Percentiles rank a stretch among this genome's conserved stretches.
phyloP scores from a whole-genome alignment of 106 monocot genomes.

The Dioscorea dumetorum region DNA sequence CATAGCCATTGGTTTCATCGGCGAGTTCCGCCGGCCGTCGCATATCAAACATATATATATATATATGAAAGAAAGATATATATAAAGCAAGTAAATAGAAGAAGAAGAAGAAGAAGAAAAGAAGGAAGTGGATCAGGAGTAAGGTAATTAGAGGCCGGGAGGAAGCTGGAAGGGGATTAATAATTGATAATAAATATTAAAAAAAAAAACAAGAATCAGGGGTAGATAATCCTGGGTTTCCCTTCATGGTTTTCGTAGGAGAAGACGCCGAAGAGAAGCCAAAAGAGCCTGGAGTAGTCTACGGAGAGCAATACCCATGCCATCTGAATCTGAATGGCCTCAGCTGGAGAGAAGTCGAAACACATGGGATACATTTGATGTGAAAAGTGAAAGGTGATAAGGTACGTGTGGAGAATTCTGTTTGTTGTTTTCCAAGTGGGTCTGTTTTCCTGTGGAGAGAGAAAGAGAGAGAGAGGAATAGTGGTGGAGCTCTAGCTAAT shows the following conservation, averaged over 20 bases:
- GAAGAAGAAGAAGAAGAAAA: not conserved
- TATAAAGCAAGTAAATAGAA: too few relatives aligned
- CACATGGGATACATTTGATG: slow-evolving; percentile 38
- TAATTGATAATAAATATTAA: too few relatives aligned
- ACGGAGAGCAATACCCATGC: slow-evolving; percentile 61
- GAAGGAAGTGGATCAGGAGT: not conserved
- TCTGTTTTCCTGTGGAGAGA: too few relatives aligned
- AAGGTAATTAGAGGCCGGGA: not conserved
- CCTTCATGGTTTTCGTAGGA: slow-evolving; percentile 84
- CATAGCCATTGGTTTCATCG: slow-evolving; percentile 15
- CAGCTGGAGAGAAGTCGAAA: slow-evolving; percentile 44
- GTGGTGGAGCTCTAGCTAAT: too few relatives aligned
- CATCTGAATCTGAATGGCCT: slow-evolving; percentile 42
- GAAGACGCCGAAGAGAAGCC: slow-evolving; percentile 86
- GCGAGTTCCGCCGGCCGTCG: not conserved
- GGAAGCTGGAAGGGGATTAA: not conserved
- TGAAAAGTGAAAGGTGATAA: not conserved
- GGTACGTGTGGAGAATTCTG: not conserved
- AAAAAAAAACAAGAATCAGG: too few relatives aligned
- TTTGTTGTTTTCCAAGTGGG: too few relatives aligned
- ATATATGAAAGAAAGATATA: too few relatives aligned
- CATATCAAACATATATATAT: slow-evolving; percentile 8
- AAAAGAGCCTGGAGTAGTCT: slow-evolving; percentile 75
- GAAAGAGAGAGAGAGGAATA: too few relatives aligned
- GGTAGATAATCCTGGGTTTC: slow-evolving; percentile 74